These are phyloP conservation scores for Candida alai DNA, from an alignment of 805 yeast species.

Conservation along the genomic window DNA sequence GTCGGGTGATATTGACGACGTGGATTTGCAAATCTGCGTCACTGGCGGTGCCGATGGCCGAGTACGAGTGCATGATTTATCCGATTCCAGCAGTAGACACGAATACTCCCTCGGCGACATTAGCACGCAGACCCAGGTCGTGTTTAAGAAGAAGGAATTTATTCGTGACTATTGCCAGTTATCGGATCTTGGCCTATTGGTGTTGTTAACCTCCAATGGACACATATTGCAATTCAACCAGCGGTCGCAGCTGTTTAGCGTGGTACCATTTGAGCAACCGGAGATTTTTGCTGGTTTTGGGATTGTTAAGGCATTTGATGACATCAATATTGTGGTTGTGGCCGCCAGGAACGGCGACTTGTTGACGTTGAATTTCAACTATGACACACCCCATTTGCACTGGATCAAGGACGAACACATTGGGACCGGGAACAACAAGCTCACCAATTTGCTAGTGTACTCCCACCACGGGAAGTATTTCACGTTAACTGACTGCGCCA, in stretches of 20 bases:
- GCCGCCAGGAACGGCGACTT: constrained; percentile 39
- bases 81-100: constrained; percentile 4
- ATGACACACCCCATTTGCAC: constrained; percentile 16
- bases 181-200: constrained; percentile 32
- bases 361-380: constrained; percentile 28
- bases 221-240: constrained; percentile 36
- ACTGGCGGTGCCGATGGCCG: constrained; percentile 96
- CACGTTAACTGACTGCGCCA: constrained; percentile 62
- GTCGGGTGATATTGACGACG: constrained; percentile 61
- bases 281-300: constrained; percentile 36
- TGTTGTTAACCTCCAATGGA: constrained; percentile 61
- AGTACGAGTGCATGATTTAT: constrained; percentile 57
- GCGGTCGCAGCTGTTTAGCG: constrained; percentile 20
- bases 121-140: constrained; percentile 17
- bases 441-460: constrained; percentile 46
- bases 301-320: constrained; percentile 37
- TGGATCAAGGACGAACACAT: constrained; percentile 22
- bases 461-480: constrained; percentile 21
- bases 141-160: constrained; percentile 45
- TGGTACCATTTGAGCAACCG: constrained; percentile 13
- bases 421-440: constrained; percentile 36
- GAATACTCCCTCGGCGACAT: constrained; percentile 34
- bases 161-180: constrained; percentile 59
- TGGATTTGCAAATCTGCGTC: constrained; percentile 46
- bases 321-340: constrained; percentile 25